Evolutionary conservation across 768 basidiomycete genomes (phyloP).

Genomic region (Naganishia onofrii): DNA sequence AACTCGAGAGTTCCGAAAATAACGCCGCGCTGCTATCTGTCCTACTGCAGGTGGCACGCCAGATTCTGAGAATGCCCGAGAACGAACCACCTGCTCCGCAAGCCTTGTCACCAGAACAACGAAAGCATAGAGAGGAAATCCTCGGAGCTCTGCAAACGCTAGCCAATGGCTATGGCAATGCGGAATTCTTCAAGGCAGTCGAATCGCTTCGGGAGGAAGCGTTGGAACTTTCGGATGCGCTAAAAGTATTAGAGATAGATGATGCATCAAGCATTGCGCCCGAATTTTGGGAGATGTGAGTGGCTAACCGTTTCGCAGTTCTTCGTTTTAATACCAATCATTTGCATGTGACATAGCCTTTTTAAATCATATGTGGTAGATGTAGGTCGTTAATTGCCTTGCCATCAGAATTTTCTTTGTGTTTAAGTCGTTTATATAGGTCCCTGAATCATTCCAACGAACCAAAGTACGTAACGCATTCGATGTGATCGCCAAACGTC

Average conservation of each 20-base stretch:
- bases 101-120: not conserved
- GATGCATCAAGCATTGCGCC: slow-evolving; percentile 6
- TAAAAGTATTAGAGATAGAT: slow-evolving; percentile 12
- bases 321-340: not conserved
- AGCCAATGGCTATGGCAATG: slow-evolving; percentile 4
- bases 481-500: slow-evolving; percentile 21
- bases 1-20: slow-evolving; percentile 2
- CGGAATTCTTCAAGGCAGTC: slow-evolving; percentile 8
- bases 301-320: not conserved
- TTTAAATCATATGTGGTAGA: slow-evolving; percentile 16
- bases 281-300: slow-evolving; percentile 27
- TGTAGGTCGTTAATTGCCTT: not conserved
- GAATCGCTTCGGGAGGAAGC: slow-evolving; percentile 18
- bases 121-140: slow-evolving; percentile 5
- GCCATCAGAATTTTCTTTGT: not conserved
- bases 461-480: slow-evolving; percentile 18
- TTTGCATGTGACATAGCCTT: not conserved
- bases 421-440: not conserved
- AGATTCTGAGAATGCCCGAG: slow-evolving; percentile 3
- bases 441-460: slow-evolving; percentile 1
- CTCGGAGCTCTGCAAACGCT: slow-evolving; percentile 11
- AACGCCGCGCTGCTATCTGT: not conserved
- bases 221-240: slow-evolving; percentile 9
- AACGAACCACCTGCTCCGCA: slow-evolving; percentile 7
- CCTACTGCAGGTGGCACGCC: not conserved